phyloP scores from a whole-genome alignment of 164 flowering plant genomes.

The Santalum album region DNA sequence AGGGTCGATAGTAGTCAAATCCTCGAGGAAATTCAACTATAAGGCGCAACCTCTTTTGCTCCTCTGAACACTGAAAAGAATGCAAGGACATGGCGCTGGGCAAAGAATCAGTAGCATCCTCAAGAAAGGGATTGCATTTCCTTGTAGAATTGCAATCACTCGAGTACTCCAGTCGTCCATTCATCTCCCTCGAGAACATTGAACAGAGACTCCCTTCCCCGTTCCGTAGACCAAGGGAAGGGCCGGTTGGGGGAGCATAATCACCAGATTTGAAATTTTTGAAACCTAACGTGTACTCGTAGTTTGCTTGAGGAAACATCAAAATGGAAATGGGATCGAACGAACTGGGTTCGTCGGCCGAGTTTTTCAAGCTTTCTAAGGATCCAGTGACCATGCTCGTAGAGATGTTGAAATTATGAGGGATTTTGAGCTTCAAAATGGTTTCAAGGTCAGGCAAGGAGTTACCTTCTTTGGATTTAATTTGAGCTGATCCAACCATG shows the following conservation, averaged over 20 bases:
- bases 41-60: slow-evolving; percentile 14
- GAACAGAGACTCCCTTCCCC: slow-evolving; percentile 19
- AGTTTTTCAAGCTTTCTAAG: slow-evolving; percentile 28
- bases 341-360: slow-evolving; percentile 14
- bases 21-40: slow-evolving; percentile 19
- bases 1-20: slow-evolving; percentile 3
- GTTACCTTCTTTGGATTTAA: slow-evolving; percentile 21
- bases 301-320: slow-evolving; percentile 18
- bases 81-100: slow-evolving; percentile 27
- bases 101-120: slow-evolving; percentile 14
- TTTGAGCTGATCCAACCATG: slow-evolving; percentile 38
- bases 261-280: too few relatives aligned
- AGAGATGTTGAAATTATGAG: slow-evolving; percentile 17
- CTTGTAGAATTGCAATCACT: slow-evolving; percentile 17
- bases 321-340: slow-evolving; percentile 33
- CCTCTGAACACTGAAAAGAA: slow-evolving; percentile 23
- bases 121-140: slow-evolving; percentile 31
- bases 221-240: slow-evolving; percentile 11
- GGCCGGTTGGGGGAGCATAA: slow-evolving; percentile 6
- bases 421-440: slow-evolving; percentile 40
- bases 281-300: slow-evolving; percentile 24
- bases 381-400: slow-evolving; percentile 41
- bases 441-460: slow-evolving; percentile 14
- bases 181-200: not conserved
- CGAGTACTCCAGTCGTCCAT: slow-evolving; percentile 25